Base-by-base conservation (phyloP, 768 basidiomycete species). In the Rhodotorula paludigena region DNA sequence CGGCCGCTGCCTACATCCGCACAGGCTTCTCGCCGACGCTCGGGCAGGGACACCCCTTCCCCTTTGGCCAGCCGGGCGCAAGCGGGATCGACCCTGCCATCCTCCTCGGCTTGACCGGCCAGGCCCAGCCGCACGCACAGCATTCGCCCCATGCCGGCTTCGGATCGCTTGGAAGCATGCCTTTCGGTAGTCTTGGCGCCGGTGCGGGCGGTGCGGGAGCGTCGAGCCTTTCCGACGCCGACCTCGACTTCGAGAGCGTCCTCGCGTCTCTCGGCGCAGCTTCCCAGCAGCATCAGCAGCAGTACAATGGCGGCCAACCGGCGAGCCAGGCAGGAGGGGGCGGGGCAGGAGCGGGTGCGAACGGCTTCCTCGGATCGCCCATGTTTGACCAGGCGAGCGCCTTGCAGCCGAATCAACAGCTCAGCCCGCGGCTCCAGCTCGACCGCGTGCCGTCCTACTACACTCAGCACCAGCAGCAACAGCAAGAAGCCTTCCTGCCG, bases 21-120 rank as follows among this genome's bases (percentile, higher is more conserved):
- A 44, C 25, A 30, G 28, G 36, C 44, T 25, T 35, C 33, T 14
- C 23, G 25, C 61, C 72, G 20, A 58, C 62, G 74, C 67, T 74
- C 76, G 63, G 75, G 64, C 74, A 67, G 75, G 73, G 74, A 7
- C 44, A 45, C 23, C 44, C 11, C 44, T 11, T 3, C 25, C 44
- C 25, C 23, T 25, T 10, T 23, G 23, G 3, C 25, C 23, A 25
- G n/a, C 44, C 44, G 48, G 28, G 47, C n/a, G 20, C 20, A 28
- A 67, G 70, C 69, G n/a, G 60, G 51, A 64, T 66, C 56, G 61
- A 64, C 44, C 52, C 64, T 35, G 44, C 53, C 62, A 28, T 64
- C 63, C 48, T 64, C 49, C 52, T 64, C 32, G 63, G 63, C 21
- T 33, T 61, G n/a, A 36, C 57, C 30, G 48, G n/a, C n/a, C n/a